Evolutionary conservation across 345 rosid species (phyloP).

Genomic region (Melaleuca quinquenervia): DNA sequence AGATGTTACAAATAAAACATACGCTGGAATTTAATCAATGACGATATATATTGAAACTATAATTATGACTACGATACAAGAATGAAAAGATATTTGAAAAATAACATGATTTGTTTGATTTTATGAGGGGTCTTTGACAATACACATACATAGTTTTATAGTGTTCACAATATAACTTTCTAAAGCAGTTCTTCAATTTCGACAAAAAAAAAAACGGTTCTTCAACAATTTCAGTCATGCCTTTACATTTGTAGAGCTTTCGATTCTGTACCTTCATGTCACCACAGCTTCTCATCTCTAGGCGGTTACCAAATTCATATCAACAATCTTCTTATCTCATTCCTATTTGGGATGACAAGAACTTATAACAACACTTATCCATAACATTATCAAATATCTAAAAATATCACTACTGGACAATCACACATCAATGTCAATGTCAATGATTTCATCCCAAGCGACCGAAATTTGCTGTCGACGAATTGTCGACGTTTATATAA

Average conservation of each 20-base stretch:
- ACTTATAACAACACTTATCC: rapidly evolving
- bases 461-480: not conserved
- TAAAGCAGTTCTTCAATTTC: not conserved
- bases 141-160: not conserved
- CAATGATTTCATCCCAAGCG: no score
- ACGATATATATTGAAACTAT: rapidly evolving
- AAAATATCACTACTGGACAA: not conserved
- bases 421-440: not conserved
- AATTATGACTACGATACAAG: not conserved
- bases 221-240: not conserved
- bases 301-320: not conserved
- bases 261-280: not conserved
- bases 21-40: not conserved
- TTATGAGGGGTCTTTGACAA: not conserved
- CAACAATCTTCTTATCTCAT: not conserved
- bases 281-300: not conserved
- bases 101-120: not conserved
- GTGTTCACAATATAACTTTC: not conserved
- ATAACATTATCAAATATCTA: not conserved
- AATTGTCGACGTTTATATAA: not conserved
- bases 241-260: rapidly evolving
- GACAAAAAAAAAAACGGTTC: no score
- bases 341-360: not conserved
- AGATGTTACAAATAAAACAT: not conserved
- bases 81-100: not conserved